Base-by-base conservation (phyloP, 148 eudicot species). In the Vaccinium myrtillus region DNA sequence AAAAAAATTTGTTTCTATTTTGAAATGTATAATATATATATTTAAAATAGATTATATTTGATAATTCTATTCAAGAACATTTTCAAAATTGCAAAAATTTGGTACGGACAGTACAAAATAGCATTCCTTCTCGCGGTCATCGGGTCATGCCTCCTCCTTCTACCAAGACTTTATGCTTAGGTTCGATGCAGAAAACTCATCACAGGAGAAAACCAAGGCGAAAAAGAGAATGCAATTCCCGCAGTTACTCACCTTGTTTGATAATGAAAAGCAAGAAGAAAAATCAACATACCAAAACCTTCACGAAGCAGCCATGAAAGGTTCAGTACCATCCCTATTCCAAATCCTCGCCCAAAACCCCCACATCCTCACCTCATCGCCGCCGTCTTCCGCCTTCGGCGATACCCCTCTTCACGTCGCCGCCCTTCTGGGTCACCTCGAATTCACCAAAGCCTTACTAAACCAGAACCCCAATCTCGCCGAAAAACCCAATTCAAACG, bases 331-430 rank as follows among this genome's bases (percentile, higher is more conserved):
- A 12, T 23, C 76, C 67, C 58, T 81, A 39, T 13, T 30, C 4
- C 70, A 81, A 49, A 74, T 70, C 54, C n/a, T 65, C 32, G 43
- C 13, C 18, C 56, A 81, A 65, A 53, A 50, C 56, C 83, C 83
- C 36, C 77, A 6, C 15, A 67, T 67, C 46, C 83, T 67, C 46
- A 3, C 21, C 83, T 46, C 43, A 30, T 69, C 74, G 15, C 27
- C 74, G 7, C 16, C 77, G 6, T 3, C 75, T 12, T 25, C 83
- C 4, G n/a, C 75, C 11, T 2, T 9, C 46, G 3, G 8, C 58
- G 76, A 81, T 23, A 2, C 86, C 5, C 88, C 84, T 58, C 46
- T 88, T 18, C 90, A 88, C 77, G 80, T 87, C 48, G 90, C 88
- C 5, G 87, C 87, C 8, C 46, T 87, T 39, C 71, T 58, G 14